Evolutionary conservation across 2,329 filamentous ascomycete genomes (phyloP).

Genomic region (Hymenoscyphus fructigenus): DNA sequence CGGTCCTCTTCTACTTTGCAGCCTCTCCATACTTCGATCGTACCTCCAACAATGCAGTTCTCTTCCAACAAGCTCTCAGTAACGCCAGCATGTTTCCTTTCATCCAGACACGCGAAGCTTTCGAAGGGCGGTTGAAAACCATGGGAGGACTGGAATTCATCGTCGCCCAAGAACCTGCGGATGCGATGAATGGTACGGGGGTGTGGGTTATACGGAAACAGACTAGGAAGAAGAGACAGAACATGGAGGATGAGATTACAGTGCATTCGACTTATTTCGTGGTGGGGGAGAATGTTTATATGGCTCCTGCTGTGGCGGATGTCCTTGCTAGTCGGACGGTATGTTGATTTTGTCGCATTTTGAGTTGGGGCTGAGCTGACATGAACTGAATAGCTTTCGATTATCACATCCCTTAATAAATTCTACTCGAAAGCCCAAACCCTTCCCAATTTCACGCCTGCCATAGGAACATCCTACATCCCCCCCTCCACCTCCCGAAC

Average conservation of each 20-base stretch:
- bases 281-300: constrained; percentile 65
- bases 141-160: constrained; percentile 69
- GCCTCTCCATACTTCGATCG: constrained; percentile 67
- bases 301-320: constrained; percentile 61
- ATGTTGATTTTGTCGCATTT: constrained; percentile 26
- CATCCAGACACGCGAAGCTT: constrained; percentile 60
- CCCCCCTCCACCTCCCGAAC: constrained; percentile 24
- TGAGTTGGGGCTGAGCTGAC: constrained; percentile 16
- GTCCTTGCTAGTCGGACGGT: constrained; percentile 60
- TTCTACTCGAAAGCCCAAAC: constrained; percentile 36
- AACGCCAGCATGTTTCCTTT: constrained; percentile 58
- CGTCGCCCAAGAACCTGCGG: constrained; percentile 63
- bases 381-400: constrained; percentile 16
- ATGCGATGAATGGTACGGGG: constrained; percentile 60
- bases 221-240: constrained; percentile 56
- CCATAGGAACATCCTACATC: constrained; percentile 45
- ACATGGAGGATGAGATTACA: constrained; percentile 57
- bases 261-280: constrained; percentile 64
- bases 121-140: constrained; percentile 60
- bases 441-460: constrained; percentile 47
- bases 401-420: constrained; percentile 35
- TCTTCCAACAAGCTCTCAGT: constrained; percentile 61
- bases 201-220: constrained; percentile 72
- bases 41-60: constrained; percentile 65
- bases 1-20: constrained; percentile 65